These are phyloP conservation scores for Skeletonema grethae DNA, from an alignment of 108 stramenopile species.

Conservation along the genomic window DNA sequence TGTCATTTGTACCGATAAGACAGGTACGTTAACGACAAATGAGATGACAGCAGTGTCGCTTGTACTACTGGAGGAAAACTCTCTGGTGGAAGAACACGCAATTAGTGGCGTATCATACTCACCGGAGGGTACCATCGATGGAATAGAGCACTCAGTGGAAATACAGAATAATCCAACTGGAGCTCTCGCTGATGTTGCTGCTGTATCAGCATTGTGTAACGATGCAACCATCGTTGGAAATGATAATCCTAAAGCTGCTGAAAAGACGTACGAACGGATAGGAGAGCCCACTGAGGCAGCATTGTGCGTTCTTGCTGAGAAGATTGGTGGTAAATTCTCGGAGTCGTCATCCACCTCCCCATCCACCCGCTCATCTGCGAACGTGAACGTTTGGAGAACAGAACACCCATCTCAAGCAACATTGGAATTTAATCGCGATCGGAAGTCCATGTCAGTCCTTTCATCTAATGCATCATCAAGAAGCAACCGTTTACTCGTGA, in stretches of 20 bases:
- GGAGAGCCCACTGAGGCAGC: constrained; percentile 99
- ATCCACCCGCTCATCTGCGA: constrained; percentile 61
- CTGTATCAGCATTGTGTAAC: constrained; percentile 83
- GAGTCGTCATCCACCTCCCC: constrained; percentile 25
- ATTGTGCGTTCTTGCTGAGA: constrained; percentile 92
- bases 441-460: constrained; percentile 84
- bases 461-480: constrained; percentile 22
- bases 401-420: constrained; percentile 80
- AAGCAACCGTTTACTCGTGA: constrained; percentile 89
- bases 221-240: constrained; percentile 82
- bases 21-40: constrained; percentile 98
- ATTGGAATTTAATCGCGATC: constrained; percentile 91
- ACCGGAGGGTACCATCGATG: constrained; percentile 71
- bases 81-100: constrained; percentile 57
- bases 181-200: constrained; percentile 65
- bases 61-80: constrained; percentile 54
- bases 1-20: constrained; percentile 96
- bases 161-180: constrained; percentile 50
- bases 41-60: constrained; percentile 96
- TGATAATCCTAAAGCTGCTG: constrained; percentile 29
- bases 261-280: constrained; percentile 42
- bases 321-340: constrained; percentile 61
- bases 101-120: constrained; percentile 81
- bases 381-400: constrained; percentile 70
- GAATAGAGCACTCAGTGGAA: constrained; percentile 55